Base-by-base conservation (phyloP, 305 asterid genomes). In the Petunia hybrid region DNA sequence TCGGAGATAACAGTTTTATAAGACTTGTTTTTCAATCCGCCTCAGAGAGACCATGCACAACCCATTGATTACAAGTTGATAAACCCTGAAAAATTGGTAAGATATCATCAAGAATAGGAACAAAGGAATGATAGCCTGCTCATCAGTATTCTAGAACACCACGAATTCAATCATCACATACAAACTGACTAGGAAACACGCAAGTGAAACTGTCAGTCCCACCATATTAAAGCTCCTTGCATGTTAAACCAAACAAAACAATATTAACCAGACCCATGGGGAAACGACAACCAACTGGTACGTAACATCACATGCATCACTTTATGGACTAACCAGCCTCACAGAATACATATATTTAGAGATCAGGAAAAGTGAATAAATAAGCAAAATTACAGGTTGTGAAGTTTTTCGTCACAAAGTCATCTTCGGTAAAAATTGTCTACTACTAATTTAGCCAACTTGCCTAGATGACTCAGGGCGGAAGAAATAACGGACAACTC, bases 11-110 rank as follows among this genome's bases (percentile, higher is more conserved):
- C 79, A 78, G 80, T 76, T 82, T 74, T 67, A 84, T 74, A 80
- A 83, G 85, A 77, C 77, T 66, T 80, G 77, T 82, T 78, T 83
- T 83, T 76, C 53, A 84, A 83, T 84, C 81, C 83, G 82, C 75
- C 89, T 91, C 85, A 93, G 82, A 85, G 83, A 74, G 81, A 86
- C 85, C 66, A 59, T 65, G 81, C 87, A 92, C 63, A 36, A 48
- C 45, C 78, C 78, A 73, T 73, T 36, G 63, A 8, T 36, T 48
- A 8, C 31, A 70, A 36, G 91, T 85, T 57, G 67, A 78, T 36
- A 83, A 70, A 73, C 57, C 77, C 82, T 79, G 82, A 35, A 14
- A 55, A 79, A 39, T 10, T 2, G n/a, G 38, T n/a, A 38, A 45
- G 36, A 14, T 38, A 70, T 13, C 56, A 43, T 73, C 35, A 39